Evolutionary conservation across 2,329 filamentous ascomycete genomes (phyloP), one percentile per base, ranked within the genome.

Genomic region (Parastagonospora nodorum): DNA sequence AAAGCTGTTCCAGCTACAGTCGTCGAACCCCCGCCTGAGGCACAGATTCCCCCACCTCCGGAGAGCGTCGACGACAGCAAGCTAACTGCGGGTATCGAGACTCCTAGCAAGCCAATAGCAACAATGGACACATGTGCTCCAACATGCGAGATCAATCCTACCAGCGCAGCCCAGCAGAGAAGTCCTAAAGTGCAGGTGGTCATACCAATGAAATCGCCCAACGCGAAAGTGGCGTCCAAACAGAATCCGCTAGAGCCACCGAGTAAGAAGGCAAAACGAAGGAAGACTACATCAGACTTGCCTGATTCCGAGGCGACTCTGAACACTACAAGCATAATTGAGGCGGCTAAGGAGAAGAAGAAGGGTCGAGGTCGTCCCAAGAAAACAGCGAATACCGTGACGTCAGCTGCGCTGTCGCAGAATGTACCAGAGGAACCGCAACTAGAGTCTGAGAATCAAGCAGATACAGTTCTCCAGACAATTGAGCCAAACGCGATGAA

Each of bases 281-380:
- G 50, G 31, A 68, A 66, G 44, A 63, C 60, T 0, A 58, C 50
- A 4, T 45, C 50, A 16, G 58, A 65, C 35, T 36, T 51, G 10
- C 53, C 58, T 5, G 52, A 65, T 33, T 27, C 33, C 4, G 45
- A 53, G 12, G 15, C 42, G 4, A 10, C 12, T 6, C 15, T 35
- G 16, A 14, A 30, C 27, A 9, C 19, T 5, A 9, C 24, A 10
- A n/a, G 9, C 8, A 10, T 43, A 14, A 27, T 50, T 4, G 48
- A 54, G 19, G n/a, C 45, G 8, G 38, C 37, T 7, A 48, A 48
- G 2, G 60, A 57, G 40, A 69, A 63, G 55, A 73, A 68, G 33
- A 51, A 60, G 60, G 59, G 65, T 27, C 64, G 72, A 40, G 69
- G 71, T 39, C 63, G 70, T 10, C 70, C 71, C 5, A 64, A 62